These are phyloP conservation scores for Trametes maxima DNA, from an alignment of 768 basidiomycete species.

Conservation along the genomic window DNA sequence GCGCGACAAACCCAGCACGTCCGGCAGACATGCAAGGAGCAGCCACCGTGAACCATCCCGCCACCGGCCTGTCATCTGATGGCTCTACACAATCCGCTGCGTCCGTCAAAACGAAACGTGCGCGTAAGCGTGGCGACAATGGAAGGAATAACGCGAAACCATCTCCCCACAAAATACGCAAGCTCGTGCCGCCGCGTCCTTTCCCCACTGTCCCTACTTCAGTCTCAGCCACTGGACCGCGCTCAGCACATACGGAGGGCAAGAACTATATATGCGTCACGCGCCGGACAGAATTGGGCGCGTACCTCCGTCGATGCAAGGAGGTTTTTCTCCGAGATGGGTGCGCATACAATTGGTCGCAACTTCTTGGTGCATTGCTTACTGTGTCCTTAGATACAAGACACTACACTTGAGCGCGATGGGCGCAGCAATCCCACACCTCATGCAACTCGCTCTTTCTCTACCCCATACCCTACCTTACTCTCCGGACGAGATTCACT, in stretches of 20 bases:
- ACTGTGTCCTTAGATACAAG: conserved; percentile 55
- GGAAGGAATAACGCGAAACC: background rate
- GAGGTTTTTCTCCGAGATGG: conserved; percentile 71
- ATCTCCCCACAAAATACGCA: conserved; percentile 48
- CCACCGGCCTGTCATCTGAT: background rate
- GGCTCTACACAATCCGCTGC: background rate
- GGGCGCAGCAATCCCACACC: conserved; percentile 88
- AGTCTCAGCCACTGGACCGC: conserved; percentile 80
- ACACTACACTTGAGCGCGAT: conserved; percentile 77
- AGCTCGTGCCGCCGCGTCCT: conserved; percentile 73
- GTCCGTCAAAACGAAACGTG: background rate
- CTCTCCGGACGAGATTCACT: conserved; percentile 59
- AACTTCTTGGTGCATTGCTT: background rate
- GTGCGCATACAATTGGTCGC: conserved; percentile 39
- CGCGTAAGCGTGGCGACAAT: background rate
- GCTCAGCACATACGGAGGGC: conserved; percentile 76
- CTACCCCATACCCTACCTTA: conserved; percentile 76
- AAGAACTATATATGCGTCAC: conserved; percentile 82
- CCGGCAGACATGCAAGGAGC: background rate
- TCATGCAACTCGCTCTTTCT: conserved; percentile 67
- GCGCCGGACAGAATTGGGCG: conserved; percentile 70
- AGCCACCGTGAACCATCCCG: background rate
- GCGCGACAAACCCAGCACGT: background rate
- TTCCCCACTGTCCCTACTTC: conserved; percentile 75
- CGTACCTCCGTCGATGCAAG: conserved; percentile 80